A percentile compares a stretch with the other conserved stretches of the same genome.
Conservation (phyloP, 176 grass and related monocot species). For the Thinopyrum elongatum region DNA sequence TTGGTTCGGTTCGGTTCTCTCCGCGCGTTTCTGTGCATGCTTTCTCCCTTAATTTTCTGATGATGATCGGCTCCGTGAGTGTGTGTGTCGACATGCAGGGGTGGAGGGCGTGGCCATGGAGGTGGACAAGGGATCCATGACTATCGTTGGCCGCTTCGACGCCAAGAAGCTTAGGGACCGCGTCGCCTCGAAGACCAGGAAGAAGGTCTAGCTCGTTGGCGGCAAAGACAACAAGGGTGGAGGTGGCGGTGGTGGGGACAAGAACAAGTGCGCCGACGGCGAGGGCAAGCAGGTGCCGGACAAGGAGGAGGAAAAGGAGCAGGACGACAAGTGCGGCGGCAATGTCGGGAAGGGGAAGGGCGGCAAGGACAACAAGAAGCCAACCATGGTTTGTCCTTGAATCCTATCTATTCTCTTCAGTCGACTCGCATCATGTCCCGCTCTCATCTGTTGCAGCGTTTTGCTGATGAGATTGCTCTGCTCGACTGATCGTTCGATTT, state of each 20-base stretch:
- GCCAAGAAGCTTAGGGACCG: conserved; percentile 60
- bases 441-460: no score
- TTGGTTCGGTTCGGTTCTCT: no score
- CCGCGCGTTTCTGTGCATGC: no score
- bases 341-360: conserved; percentile 22
- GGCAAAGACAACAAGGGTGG: conserved; percentile 2
- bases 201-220: conserved; percentile 62
- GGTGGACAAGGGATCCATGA: neutral
- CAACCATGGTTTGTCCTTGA: neutral
- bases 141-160: neutral
- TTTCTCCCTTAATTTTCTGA: no score
- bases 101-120: neutral
- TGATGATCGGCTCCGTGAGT: no score
- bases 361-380: conserved; percentile 38
- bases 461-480: neutral
- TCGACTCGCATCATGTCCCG: neutral
- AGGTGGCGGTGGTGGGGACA: neutral
- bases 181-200: conserved; percentile 61
- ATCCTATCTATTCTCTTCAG: neutral
- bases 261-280: neutral
- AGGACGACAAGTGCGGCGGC: neutral
- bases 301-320: neutral
- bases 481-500: neutral
- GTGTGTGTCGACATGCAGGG: neutral
- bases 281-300: conserved; percentile 19